phyloP scores from a whole-genome alignment of 257 asterid species.

The Solanum verrucosum region DNA sequence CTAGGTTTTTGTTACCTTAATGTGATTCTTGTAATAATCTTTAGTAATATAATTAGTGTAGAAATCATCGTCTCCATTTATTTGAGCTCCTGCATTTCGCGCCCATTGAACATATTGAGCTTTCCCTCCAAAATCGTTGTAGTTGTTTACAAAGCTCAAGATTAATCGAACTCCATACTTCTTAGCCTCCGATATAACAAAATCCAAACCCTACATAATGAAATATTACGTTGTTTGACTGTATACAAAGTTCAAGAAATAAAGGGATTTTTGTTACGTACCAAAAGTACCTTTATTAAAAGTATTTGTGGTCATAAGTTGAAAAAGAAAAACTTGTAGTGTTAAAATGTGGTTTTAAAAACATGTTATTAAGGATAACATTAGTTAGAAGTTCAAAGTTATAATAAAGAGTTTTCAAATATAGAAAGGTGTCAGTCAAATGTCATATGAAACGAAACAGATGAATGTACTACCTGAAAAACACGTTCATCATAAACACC shows the following conservation, averaged over 20 bases:
- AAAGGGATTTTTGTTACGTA: not conserved
- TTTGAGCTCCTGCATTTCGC: conserved; percentile 25
- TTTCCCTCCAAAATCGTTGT: conserved; percentile 15
- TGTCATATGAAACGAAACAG: not conserved
- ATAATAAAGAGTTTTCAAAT: too few species aligned
- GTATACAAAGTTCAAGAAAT: not conserved
- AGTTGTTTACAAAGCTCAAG: conserved; percentile 32
- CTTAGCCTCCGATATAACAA: conserved; percentile 40
- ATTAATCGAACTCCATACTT: conserved; percentile 30
- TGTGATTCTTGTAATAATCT: conserved; percentile 27
- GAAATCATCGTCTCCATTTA: conserved; percentile 35
- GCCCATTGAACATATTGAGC: conserved; percentile 50
- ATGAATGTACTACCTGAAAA: conserved; percentile 27
- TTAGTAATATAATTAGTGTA: conserved; percentile 28
- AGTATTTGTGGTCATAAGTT: not conserved
- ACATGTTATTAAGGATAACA: not conserved
- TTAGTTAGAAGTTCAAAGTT: not conserved
- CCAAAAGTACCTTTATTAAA: not conserved
- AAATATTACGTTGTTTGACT: not conserved
- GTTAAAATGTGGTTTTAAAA: too few species aligned
- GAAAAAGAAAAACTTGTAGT: not conserved
- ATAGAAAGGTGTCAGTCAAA: not conserved
- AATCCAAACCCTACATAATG: conserved; percentile 34
- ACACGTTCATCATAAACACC: conserved; percentile 37
- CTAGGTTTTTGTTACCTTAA: conserved; percentile 18